phyloP scores from a whole-genome alignment of 192 early-diverging fungal species.

The Lunasporangiospora selenospora region DNA sequence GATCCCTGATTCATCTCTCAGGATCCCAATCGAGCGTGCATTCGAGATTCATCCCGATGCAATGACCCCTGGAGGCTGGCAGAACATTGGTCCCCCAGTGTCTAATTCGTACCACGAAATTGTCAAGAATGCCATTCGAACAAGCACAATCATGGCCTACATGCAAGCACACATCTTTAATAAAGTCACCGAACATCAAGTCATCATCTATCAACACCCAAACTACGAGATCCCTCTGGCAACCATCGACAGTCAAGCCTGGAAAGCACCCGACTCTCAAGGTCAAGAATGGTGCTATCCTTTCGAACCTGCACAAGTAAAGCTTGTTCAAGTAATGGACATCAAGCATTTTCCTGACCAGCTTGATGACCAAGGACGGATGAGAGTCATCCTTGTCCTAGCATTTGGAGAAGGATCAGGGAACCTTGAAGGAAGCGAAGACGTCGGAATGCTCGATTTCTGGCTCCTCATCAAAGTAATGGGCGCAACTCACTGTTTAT shows the following conservation, averaged over 20 bases:
- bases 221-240: conserved; percentile 20
- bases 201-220: conserved; percentile 9
- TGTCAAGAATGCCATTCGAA: no score
- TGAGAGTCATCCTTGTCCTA: conserved; percentile 19
- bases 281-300: not conserved
- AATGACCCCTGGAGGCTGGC: no score
- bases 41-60: no score
- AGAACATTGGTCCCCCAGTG: no score
- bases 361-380: not conserved
- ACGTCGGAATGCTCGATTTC: conserved; percentile 10
- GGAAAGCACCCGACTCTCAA: not conserved
- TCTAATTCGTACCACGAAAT: no score
- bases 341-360: conserved; percentile 12
- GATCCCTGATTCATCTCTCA: no score
- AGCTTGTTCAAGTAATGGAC: conserved; percentile 23
- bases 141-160: conserved; percentile 22
- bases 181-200: not conserved
- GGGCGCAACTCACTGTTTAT: no score
- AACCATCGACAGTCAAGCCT: conserved; percentile 6
- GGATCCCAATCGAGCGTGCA: no score
- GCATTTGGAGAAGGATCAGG: conserved; percentile 19
- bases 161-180: conserved; percentile 3
- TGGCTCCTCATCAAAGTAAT: conserved; percentile 20
- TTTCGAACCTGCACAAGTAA: not conserved
- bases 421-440: not conserved